A percentile compares a stretch with the other conserved stretches of the same genome.
Evolutionary conservation across 495 filamentous ascomycete genomes (phyloP).

Genomic region (Daldinia grandis): DNA sequence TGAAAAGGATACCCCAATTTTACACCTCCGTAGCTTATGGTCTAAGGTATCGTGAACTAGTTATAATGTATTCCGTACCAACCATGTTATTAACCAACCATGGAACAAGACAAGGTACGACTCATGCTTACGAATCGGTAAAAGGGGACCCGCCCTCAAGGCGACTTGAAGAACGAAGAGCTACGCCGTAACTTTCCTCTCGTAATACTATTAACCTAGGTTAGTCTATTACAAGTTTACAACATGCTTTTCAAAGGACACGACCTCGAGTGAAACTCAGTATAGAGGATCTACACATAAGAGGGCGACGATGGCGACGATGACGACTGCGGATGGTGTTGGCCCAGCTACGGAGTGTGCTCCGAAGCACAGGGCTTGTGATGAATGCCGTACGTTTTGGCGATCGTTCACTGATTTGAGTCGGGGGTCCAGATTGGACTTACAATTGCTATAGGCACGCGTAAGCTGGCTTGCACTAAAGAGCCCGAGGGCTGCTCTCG

Average conservation of each 20-base stretch:
- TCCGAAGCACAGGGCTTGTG: slow-evolving; percentile 65
- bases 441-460: slow-evolving; percentile 54
- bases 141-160: not conserved
- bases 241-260: not conserved
- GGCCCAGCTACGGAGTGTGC: slow-evolving; percentile 11
- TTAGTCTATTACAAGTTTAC: too few relatives aligned
- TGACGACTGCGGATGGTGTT: slow-evolving; percentile 12
- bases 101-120: slow-evolving; percentile 1
- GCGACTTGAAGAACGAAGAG: not conserved
- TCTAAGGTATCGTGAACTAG: slow-evolving; percentile 2
- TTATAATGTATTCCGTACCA: slow-evolving; percentile 11
- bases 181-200: not conserved
- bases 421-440: slow-evolving; percentile 30
- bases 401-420: not conserved
- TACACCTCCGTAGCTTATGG: not conserved
- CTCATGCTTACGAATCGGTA: slow-evolving; percentile 28
- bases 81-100: not conserved
- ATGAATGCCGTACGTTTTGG: slow-evolving; percentile 67
- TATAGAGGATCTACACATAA: not conserved
- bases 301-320: slow-evolving; percentile 25
- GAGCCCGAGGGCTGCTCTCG: slow-evolving; percentile 63
- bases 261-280: not conserved
- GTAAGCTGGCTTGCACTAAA: slow-evolving; percentile 70
- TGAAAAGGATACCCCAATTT: not conserved
- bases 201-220: not conserved